Base-by-base conservation (phyloP, 768 basidiomycete species). In the Boletus sp. region DNA sequence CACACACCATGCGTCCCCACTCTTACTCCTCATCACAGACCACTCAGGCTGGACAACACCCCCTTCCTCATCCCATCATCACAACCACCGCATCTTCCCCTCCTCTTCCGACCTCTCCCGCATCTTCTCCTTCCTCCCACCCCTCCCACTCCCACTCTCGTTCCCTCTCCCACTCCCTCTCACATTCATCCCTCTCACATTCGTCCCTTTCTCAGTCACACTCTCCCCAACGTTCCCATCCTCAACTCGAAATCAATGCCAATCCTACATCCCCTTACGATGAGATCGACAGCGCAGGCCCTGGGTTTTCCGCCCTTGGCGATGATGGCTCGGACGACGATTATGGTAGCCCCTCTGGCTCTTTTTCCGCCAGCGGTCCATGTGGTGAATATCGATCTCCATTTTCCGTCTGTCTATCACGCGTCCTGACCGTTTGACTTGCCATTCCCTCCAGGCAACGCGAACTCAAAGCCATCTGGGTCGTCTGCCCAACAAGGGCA, bases 211-310 rank as follows among this genome's bases (percentile, higher is more conserved):
- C 62, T 17, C 62, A 56, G 2, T 54, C 57, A 4, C 63, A 60
- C 42, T 55, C 63, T 21, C 37, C 62, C n/a, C 62, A 59, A n/a
- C 59, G 35, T 14, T 38, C 59, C 3, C 59, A 47, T 19, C 48
- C 58, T 4, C 68, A 63, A 17, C 60, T 72, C 42, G 77, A 74
- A 27, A 65, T 72, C 33, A 68, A 55, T 5, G 21, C 60, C 37
- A 54, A 68, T 41, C 47, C 64, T 21, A 21, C 57, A 0, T 67
- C 70, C 0, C 70, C 75, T 19, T 86, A 84, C 66, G 84, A 87
- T 51, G 87, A 88, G 51, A 69, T 82, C 55, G 83, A 83, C 57
- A 78, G 80, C 65, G 68, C 75, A 19, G 74, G 74, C 35, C 54
- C 67, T 8, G 34, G 41, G 2, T 70, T 59, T 27, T 14, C 52